These are phyloP conservation scores for Pseudogymnoascus sp. DNA, from an alignment of 2,329 filamentous ascomycete species.

Conservation along the genomic window DNA sequence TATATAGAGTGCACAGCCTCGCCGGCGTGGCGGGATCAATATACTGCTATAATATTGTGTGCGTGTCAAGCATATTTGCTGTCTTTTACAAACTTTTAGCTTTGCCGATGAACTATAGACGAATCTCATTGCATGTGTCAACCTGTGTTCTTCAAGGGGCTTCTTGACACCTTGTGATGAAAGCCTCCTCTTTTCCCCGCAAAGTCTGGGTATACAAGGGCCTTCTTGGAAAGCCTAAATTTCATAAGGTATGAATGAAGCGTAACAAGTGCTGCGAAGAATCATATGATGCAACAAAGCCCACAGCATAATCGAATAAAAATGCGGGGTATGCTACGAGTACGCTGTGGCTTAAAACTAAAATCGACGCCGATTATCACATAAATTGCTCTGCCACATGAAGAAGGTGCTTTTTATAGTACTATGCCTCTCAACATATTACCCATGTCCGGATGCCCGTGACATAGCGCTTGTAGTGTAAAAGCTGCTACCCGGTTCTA, in stretches of 20 bases:
- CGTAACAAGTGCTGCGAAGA: background rate
- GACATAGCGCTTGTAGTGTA: background rate
- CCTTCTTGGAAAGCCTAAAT: background rate
- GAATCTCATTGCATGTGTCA: background rate
- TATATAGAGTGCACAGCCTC: background rate
- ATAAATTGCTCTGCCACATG: background rate
- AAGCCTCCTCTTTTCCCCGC: too few species aligned
- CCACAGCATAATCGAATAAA: too few species aligned
- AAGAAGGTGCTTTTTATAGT: background rate
- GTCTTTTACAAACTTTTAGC: background rate
- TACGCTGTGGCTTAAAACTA: background rate
- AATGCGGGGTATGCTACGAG: background rate
- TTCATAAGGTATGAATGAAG: background rate
- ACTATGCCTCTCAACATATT: background rate
- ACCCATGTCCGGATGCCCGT: background rate
- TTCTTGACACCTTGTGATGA: too few species aligned
- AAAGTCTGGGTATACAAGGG: background rate
- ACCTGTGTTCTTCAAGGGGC: background rate
- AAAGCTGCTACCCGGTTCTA: background rate
- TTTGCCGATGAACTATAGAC: background rate
- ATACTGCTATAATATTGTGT: background rate
- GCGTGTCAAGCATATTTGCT: background rate
- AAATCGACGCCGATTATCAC: background rate
- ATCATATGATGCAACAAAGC: background rate
- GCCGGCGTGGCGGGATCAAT: background rate